A percentile compares a stretch with the other conserved stretches of the same genome.
These are phyloP conservation scores for Pinus albicaulis DNA, from an alignment of 75 land plant species.

Conservation along the genomic window DNA sequence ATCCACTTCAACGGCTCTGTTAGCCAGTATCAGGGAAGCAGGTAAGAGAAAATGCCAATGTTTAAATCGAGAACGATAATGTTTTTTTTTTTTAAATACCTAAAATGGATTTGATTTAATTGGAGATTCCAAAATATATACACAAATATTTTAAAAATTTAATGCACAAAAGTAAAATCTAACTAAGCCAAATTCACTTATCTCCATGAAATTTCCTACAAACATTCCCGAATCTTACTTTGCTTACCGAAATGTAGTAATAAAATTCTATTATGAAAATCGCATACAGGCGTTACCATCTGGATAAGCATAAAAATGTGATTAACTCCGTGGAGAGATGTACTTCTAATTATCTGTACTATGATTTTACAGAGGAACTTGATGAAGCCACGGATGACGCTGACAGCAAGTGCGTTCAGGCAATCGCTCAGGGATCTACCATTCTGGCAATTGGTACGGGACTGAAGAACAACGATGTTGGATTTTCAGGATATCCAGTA, in stretches of 20 bases:
- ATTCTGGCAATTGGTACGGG: conserved; percentile 26
- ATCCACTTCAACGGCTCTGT: conserved; percentile 1
- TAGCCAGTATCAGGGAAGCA: conserved; percentile 17
- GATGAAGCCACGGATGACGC: neutral
- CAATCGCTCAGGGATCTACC: neutral
- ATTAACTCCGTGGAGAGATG: neutral
- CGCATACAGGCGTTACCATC: neutral
- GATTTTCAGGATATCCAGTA: conserved; percentile 68
- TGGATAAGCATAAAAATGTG: too few species aligned
- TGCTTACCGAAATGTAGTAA: too few species aligned
- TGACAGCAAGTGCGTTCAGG: neutral
- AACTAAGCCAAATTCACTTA: too few species aligned
- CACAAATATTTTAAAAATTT: too few species aligned
- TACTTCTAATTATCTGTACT: neutral
- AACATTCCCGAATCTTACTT: too few species aligned
- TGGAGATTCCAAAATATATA: too few species aligned
- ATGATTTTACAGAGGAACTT: neutral
- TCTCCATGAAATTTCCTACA: too few species aligned
- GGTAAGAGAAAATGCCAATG: conserved; percentile 16
- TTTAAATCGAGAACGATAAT: too few species aligned
- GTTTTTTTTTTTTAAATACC: too few species aligned
- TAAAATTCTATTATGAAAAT: too few species aligned
- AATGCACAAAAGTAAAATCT: too few species aligned
- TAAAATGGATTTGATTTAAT: too few species aligned
- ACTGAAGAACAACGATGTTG: conserved; percentile 35